Evolutionary conservation across 768 basidiomycete genomes (phyloP).

Genomic region (Clathrus columnatus): DNA sequence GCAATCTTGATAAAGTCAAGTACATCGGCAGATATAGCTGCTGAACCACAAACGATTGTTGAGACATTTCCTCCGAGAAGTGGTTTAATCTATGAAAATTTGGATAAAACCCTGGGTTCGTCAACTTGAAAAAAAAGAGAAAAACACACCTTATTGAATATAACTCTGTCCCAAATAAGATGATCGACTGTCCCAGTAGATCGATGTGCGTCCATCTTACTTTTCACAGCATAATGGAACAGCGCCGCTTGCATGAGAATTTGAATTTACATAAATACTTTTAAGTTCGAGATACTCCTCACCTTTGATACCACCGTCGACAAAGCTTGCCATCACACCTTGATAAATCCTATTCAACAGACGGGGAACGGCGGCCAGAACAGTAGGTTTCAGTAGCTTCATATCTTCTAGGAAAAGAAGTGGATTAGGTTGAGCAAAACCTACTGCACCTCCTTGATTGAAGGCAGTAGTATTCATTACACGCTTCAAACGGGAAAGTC

Average conservation of each 20-base stretch:
- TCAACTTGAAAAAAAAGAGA: background rate
- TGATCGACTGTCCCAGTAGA: conserved; percentile 66
- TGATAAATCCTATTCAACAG: conserved; percentile 83
- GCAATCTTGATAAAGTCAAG: conserved; percentile 87
- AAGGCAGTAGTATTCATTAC: conserved; percentile 49
- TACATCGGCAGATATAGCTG: conserved; percentile 79
- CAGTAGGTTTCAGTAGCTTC: conserved; percentile 72
- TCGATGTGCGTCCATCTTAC: conserved; percentile 64
- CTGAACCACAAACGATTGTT: conserved; percentile 71
- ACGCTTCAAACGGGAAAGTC: conserved; percentile 20
- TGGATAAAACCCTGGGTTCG: background rate
- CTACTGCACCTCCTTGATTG: conserved; percentile 60
- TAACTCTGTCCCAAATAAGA: conserved; percentile 77
- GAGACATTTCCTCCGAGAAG: conserved; percentile 73
- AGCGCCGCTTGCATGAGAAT: conserved; percentile 45
- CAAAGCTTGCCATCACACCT: conserved; percentile 62
- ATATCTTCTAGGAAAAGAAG: conserved; percentile 85
- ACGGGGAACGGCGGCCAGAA: conserved; percentile 82
- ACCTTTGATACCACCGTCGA: conserved; percentile 22
- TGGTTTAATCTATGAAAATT: conserved; percentile 51
- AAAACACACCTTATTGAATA: conserved; percentile 76
- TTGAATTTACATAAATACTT: background rate
- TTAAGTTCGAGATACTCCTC: background rate
- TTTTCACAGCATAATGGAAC: conserved; percentile 70
- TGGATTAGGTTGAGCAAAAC: conserved; percentile 86